Evolutionary conservation across 2,329 filamentous ascomycete species (phyloP).

Genomic region (Sclerotinia borealis): DNA sequence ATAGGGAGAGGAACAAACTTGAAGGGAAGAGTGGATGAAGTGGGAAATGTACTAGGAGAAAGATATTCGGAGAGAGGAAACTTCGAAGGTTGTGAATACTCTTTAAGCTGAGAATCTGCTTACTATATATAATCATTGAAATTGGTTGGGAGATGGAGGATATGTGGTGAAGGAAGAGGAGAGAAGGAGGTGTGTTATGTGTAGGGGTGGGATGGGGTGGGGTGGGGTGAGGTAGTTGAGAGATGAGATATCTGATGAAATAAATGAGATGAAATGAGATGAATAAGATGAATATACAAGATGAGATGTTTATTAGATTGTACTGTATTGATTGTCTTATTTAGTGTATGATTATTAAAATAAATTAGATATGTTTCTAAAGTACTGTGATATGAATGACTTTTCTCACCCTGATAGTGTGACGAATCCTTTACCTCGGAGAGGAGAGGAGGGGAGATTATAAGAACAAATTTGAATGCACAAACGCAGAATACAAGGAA

Average conservation of each 20-base stretch:
- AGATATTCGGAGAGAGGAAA: background rate
- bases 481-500: too few species aligned
- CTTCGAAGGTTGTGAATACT: constrained; percentile 5
- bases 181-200: background rate
- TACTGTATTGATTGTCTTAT: constrained; percentile 1
- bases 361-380: background rate
- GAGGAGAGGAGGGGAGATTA: too few species aligned
- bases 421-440: too few species aligned
- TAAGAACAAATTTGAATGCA: too few species aligned
- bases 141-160: background rate
- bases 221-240: background rate
- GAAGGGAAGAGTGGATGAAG: background rate
- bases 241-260: constrained; percentile 6
- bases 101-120: constrained; percentile 12
- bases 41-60: background rate
- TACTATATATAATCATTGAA: constrained; percentile 12
- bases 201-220: background rate
- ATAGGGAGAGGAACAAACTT: background rate
- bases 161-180: background rate
- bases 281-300: constrained; percentile 10
- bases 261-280: constrained; percentile 7
- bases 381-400: too few species aligned
- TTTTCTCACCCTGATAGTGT: too few species aligned
- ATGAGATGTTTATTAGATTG: background rate
- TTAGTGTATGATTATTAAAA: background rate